These are phyloP conservation scores for Botryotinia calthae DNA, from an alignment of 2,329 filamentous ascomycete species.

Conservation along the genomic window DNA sequence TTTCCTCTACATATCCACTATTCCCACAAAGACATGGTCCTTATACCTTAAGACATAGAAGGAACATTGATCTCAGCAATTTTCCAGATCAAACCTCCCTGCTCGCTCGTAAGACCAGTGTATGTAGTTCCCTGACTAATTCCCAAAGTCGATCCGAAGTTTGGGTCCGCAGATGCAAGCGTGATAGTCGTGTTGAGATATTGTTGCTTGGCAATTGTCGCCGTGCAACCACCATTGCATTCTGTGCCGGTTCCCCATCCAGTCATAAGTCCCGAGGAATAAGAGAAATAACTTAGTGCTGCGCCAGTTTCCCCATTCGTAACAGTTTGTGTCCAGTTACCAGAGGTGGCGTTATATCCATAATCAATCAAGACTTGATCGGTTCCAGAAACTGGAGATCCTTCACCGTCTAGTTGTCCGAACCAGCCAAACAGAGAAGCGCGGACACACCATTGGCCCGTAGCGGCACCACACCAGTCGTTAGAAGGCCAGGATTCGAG, in stretches of 20 bases:
- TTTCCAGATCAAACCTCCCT: slow-evolving; percentile 42
- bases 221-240: slow-evolving; percentile 41
- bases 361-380: slow-evolving; percentile 39
- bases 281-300: slow-evolving; percentile 39
- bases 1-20: not conserved
- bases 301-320: slow-evolving; percentile 41
- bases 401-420: slow-evolving; percentile 41
- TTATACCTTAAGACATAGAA: slow-evolving; percentile 32
- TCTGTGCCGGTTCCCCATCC: slow-evolving; percentile 44
- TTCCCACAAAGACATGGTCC: not conserved
- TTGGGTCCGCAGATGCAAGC: slow-evolving; percentile 38
- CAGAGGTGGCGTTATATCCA: slow-evolving; percentile 27
- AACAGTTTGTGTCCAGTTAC: slow-evolving; percentile 34
- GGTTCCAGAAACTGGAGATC: slow-evolving; percentile 31
- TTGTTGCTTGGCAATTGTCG: slow-evolving; percentile 42
- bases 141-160: slow-evolving; percentile 36
- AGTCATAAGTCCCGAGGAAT: slow-evolving; percentile 42
- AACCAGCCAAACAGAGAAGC: slow-evolving; percentile 44
- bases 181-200: slow-evolving; percentile 44
- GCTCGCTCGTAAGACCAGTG: slow-evolving; percentile 37
- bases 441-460: slow-evolving; percentile 44
- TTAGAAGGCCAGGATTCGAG: slow-evolving; percentile 44
- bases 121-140: slow-evolving; percentile 40
- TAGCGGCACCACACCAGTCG: slow-evolving; percentile 43
- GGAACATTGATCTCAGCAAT: slow-evolving; percentile 41